A percentile compares a stretch with the other conserved stretches of the same genome.
Evolutionary conservation across 2,329 filamentous ascomycete genomes (phyloP).

Genomic region (Verticillium nonalfalfae): DNA sequence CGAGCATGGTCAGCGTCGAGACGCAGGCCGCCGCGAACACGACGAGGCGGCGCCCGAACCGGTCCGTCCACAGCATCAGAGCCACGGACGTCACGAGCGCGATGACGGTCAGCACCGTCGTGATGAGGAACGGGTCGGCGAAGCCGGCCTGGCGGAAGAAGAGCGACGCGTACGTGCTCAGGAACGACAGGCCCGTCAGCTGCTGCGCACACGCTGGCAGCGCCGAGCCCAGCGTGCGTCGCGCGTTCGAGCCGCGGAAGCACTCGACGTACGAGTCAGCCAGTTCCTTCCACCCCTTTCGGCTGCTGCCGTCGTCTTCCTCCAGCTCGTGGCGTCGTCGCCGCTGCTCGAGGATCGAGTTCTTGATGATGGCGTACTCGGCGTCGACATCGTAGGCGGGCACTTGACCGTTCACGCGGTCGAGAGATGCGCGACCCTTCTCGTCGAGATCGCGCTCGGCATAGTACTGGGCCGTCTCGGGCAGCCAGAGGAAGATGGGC

Average conservation of each 20-base stretch:
- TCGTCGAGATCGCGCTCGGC: conserved; percentile 15
- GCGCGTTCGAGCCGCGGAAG: conserved; percentile 20
- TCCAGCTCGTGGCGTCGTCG: conserved; percentile 12
- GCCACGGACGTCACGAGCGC: conserved; percentile 11
- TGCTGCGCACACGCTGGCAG: conserved; percentile 17
- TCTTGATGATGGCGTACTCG: conserved; percentile 16
- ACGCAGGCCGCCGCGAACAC: conserved; percentile 8
- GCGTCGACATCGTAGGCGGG: conserved; percentile 19
- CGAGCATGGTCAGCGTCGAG: conserved; percentile 7
- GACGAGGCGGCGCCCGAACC: conserved; percentile 11
- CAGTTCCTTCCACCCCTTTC: conserved; percentile 17
- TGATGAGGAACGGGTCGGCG: conserved; percentile 15
- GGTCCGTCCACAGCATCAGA: conserved; percentile 12
- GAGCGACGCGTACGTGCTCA: conserved; percentile 17
- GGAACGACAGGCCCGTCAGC: conserved; percentile 15
- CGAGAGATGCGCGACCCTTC: conserved; percentile 12
- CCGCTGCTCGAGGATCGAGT: conserved; percentile 16
- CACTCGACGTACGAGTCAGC: conserved; percentile 6
- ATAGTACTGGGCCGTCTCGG: conserved; percentile 29
- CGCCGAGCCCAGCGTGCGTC: conserved; percentile 21
- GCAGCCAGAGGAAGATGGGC: conserved; percentile 28
- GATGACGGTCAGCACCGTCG: conserved; percentile 12
- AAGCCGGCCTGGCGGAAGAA: conserved; percentile 26
- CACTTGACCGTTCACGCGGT: conserved; percentile 16
- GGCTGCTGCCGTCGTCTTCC: conserved; percentile 9